Evolutionary conservation across 768 basidiomycete genomes (phyloP).

Genomic region (Macrolepiota fuliginosa): DNA sequence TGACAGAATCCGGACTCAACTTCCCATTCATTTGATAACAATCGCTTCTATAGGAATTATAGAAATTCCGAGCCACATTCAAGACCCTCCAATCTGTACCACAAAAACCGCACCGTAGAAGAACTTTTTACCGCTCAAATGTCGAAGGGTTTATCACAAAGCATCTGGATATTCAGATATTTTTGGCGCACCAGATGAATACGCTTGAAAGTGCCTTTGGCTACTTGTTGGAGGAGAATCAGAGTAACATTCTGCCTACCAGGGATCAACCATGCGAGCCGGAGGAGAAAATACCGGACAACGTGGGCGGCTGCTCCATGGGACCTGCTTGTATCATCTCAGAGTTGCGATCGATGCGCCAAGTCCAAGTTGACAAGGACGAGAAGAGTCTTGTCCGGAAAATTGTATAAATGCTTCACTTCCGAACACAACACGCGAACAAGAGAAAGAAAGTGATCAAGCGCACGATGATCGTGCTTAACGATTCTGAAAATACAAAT

Average conservation of each 20-base stretch:
- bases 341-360: no score
- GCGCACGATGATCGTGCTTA: neutral
- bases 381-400: no score
- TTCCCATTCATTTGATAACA: neutral
- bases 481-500: neutral
- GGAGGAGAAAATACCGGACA: no score
- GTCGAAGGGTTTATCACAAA: neutral
- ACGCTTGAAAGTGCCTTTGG: neutral
- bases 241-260: neutral
- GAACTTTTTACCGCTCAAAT: neutral
- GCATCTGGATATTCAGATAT: neutral
- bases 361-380: no score
- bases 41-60: neutral
- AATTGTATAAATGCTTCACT: neutral
- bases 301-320: no score
- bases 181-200: neutral
- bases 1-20: no score
- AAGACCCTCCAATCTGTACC: neutral
- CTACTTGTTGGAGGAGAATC: neutral
- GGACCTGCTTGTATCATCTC: no score
- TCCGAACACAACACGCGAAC: neutral
- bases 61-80: neutral
- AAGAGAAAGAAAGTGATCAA: neutral
- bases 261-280: neutral
- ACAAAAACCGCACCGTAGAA: neutral